Conservation (phyloP, 208 protist species). For the Leishmania major region DNA sequence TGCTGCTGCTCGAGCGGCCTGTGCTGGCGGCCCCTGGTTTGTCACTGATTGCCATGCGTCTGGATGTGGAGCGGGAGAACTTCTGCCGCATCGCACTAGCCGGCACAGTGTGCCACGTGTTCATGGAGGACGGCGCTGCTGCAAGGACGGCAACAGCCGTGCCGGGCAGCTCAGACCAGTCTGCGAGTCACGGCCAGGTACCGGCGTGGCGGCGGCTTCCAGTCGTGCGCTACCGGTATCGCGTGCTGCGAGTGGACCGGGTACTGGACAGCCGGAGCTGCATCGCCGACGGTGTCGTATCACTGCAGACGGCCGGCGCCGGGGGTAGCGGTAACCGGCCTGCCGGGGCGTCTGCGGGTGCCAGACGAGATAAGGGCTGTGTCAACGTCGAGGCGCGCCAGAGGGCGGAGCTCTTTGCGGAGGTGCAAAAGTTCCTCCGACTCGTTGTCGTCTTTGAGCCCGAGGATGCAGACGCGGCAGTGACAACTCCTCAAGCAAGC, state of each 20-base stretch:
- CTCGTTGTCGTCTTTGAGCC: conserved; percentile 51
- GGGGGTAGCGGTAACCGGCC: neutral
- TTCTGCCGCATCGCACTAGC: conserved; percentile 78
- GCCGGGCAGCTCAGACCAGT: neutral
- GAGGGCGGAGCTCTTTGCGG: conserved; percentile 55
- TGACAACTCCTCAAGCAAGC: neutral
- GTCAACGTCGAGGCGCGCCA: conserved; percentile 1
- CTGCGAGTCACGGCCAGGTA: neutral
- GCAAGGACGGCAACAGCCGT: neutral
- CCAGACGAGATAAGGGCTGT: neutral
- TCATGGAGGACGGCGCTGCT: conserved; percentile 9
- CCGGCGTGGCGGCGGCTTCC: conserved; percentile 55
- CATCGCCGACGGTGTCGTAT: conserved; percentile 74
- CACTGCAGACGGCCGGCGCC: neutral
- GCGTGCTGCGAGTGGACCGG: conserved; percentile 57
- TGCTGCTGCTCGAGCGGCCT: conserved; percentile 64
- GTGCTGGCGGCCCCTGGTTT: conserved; percentile 37
- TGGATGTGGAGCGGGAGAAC: conserved; percentile 72
- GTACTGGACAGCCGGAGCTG: conserved; percentile 69
- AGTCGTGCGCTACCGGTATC: conserved; percentile 54
- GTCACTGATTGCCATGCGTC: conserved; percentile 66
- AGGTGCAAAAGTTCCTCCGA: conserved; percentile 78
- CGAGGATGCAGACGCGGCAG: conserved; percentile 6
- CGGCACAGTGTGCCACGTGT: conserved; percentile 43
- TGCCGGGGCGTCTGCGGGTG: neutral